Percentiles rank a stretch among this genome's conserved stretches.
Conservation (phyloP, 148 eudicot genomes). For the Mesembryanthemum crystallinum region DNA sequence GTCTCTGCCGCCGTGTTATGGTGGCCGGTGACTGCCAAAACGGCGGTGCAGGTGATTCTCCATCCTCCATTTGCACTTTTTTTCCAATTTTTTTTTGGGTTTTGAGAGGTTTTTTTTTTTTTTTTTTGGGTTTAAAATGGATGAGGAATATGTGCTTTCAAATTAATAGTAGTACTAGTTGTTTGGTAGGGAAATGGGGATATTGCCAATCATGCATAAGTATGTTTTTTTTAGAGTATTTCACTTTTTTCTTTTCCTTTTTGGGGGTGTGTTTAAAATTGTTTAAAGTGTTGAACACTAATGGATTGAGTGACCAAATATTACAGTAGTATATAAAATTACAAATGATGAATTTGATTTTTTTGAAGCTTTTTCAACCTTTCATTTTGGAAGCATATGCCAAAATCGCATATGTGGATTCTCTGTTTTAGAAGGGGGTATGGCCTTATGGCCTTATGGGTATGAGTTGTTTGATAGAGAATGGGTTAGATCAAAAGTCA, state of each 20-base stretch:
- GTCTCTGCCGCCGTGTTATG: conserved; percentile 32
- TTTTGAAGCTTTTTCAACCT: neutral
- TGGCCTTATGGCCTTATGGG: no score
- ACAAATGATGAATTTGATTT: neutral
- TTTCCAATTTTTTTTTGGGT: no score
- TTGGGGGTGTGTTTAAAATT: neutral
- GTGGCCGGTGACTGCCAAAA: conserved; percentile 45
- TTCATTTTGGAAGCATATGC: neutral
- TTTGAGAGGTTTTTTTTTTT: no score
- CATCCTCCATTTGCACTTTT: conserved; percentile 37
- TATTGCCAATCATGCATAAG: conserved; percentile 13
- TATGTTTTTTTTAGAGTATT: neutral
- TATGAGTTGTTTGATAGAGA: neutral
- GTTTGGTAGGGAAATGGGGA: conserved; percentile 5
- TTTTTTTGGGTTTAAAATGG: neutral
- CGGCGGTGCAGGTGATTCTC: conserved; percentile 46
- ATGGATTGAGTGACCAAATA: neutral
- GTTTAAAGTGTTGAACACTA: neutral
- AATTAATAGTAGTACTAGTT: neutral
- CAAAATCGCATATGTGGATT: neutral
- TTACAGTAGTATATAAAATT: neutral
- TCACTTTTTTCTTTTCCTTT: neutral
- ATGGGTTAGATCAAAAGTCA: no score
- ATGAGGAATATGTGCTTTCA: neutral
- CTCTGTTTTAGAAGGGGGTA: neutral